Conservation (phyloP, 495 filamentous ascomycete genomes). For the Durotheca rogersii region DNA sequence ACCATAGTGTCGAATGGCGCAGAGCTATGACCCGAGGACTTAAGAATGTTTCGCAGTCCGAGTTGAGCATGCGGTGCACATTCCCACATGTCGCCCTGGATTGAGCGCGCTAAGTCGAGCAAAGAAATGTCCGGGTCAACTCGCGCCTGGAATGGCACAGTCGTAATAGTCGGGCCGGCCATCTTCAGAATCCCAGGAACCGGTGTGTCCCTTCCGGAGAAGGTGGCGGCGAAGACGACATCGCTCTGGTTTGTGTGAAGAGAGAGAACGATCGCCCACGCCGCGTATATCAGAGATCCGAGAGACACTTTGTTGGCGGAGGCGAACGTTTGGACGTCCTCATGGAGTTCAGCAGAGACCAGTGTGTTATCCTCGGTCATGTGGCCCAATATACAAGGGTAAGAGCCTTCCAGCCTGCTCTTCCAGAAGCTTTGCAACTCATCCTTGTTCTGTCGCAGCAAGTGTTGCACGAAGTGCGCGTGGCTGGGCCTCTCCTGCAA, state of each 20-base stretch:
- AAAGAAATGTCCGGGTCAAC: constrained; percentile 1
- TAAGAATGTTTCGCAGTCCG: constrained; percentile 6
- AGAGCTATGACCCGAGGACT: background rate
- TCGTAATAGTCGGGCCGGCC: background rate
- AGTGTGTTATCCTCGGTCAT: background rate
- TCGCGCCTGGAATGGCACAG: background rate
- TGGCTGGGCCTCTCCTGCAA: constrained; percentile 11
- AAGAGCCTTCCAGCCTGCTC: background rate
- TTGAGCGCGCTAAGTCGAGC: no score
- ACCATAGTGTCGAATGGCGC: constrained; percentile 6
- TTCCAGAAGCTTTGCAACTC: constrained; percentile 17
- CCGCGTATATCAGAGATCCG: background rate
- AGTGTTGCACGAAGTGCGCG: constrained; percentile 18
- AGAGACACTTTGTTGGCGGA: background rate
- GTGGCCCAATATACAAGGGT: no score
- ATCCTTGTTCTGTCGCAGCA: constrained; percentile 7
- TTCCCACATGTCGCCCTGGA: constrained; percentile 15
- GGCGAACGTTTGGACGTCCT: background rate
- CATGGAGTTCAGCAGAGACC: background rate
- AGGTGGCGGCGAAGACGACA: constrained; percentile 11
- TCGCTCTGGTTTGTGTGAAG: background rate
- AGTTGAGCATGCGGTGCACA: constrained; percentile 10
- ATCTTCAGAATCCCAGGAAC: constrained; percentile 14
- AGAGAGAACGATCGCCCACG: background rate
- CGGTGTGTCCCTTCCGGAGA: constrained; percentile 26